Conservation (phyloP, 2,329 filamentous ascomycete species). For the Epichloe baconii region DNA sequence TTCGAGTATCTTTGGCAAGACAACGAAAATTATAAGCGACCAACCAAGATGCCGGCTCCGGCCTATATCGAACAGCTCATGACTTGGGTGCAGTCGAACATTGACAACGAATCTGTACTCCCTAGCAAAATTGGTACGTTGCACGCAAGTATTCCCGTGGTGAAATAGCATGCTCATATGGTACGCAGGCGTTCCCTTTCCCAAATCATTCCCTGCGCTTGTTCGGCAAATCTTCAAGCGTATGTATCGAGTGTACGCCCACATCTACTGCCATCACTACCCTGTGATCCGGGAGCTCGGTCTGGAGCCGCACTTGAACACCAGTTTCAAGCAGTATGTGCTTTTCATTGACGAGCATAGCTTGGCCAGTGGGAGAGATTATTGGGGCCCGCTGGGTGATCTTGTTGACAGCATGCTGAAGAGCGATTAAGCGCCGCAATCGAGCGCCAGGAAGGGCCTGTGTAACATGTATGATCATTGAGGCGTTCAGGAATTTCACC, state of each 20-base stretch:
- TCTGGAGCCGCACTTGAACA: constrained; percentile 93
- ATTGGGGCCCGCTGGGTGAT: constrained; percentile 91
- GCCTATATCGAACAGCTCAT: constrained; percentile 98
- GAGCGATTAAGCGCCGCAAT: constrained; percentile 51
- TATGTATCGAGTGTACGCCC: constrained; percentile 95
- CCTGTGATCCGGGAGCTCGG: constrained; percentile 90
- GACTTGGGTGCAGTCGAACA: constrained; percentile 88
- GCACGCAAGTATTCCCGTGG: neutral
- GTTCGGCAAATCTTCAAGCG: constrained; percentile 97
- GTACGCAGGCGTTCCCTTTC: constrained; percentile 69
- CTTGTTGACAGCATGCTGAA: constrained; percentile 95
- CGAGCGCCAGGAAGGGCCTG: neutral
- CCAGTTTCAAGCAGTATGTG: constrained; percentile 99
- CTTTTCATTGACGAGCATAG: constrained; percentile 96
- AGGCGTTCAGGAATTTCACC: constrained; percentile 11
- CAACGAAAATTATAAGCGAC: constrained; percentile 81
- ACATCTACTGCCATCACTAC: constrained; percentile 99
- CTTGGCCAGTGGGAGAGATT: constrained; percentile 86
- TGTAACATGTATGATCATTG: constrained; percentile 8
- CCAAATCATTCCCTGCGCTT: constrained; percentile 77
- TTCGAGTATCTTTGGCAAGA: constrained; percentile 99
- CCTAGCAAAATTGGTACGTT: constrained; percentile 73
- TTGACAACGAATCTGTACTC: constrained; percentile 90
- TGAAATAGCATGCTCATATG: neutral
- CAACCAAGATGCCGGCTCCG: constrained; percentile 94